Base-by-base conservation (phyloP, 108 stramenopile species). In the Discostella stelligeroides region DNA sequence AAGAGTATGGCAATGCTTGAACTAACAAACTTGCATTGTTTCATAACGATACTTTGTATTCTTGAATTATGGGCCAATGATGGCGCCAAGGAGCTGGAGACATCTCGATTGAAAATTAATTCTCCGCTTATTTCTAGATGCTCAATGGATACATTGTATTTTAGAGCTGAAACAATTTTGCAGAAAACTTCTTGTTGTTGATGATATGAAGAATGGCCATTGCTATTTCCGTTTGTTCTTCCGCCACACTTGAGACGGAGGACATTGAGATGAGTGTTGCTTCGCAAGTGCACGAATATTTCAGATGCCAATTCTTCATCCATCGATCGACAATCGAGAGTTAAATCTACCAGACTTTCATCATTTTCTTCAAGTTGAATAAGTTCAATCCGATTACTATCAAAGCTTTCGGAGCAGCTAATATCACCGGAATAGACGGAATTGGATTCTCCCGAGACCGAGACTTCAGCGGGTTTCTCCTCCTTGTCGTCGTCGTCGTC, bases 21-120 rank as follows among this genome's bases (percentile, higher is more conserved):
- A 7, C 65, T 51, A 7, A 66, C 15, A 37, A 65, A 65, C 21
- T 49, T 38, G 24, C 50, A 53, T 28, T 66, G 38, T 6, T 39
- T 66, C 50, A 66, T 54, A 38, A 28, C 14, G 4, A 66, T 42
- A 38, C 25, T n/a, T 11, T 18, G 30, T 20, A 66, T 14, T 11
- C 10, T 23, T 41, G 17, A 15, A 25, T 41, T 41, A 30, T 37
- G n/a, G 29, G 63, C 48, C 25, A 65, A 18, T 7, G 27, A 13
- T 7, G 43, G 50, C 2, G 63, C 63, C 37, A 65, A n/a, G 23
- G 37, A 37, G 50, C 50, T 20, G 0, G 63, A 48, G 14, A 49
- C 46, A 9, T 51, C 47, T 12, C 48, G 48, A 10, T 65, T 30
- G 23, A 50, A 27, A 10, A 25, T 54, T 15, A 54, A 8, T 28